Conservation (phyloP, 345 rosid genomes). For the Excoecaria cochinchinensis region DNA sequence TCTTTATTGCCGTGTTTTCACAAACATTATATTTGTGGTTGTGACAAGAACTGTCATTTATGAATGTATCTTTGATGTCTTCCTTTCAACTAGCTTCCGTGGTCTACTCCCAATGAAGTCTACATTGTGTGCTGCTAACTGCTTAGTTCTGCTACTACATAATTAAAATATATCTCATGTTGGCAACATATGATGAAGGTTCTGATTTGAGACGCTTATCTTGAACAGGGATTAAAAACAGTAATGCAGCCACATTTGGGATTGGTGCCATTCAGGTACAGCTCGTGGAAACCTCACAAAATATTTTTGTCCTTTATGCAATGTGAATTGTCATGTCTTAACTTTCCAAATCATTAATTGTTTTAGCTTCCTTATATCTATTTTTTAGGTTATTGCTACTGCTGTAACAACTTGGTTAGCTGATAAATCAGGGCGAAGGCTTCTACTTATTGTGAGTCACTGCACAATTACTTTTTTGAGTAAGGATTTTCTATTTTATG, state of each 20-base stretch:
- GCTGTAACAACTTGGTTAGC: constrained; percentile 80
- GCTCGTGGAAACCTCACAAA: constrained; percentile 8
- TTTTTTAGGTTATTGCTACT: constrained; percentile 76
- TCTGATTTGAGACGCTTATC: constrained; percentile 17
- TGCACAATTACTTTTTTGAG: constrained; percentile 8
- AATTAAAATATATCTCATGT: not conserved
- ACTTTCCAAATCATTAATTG: not conserved
- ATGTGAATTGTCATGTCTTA: not conserved
- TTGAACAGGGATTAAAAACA: constrained; percentile 68
- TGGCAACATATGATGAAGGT: not conserved
- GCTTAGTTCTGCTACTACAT: not conserved
- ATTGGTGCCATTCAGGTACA: constrained; percentile 89
- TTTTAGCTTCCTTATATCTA: not conserved
- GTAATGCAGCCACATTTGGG: constrained; percentile 79
- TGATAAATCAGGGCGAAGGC: constrained; percentile 84
- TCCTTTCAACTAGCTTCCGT: constrained; percentile 6
- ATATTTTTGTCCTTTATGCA: not conserved
- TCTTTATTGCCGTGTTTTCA: not conserved
- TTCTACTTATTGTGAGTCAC: constrained; percentile 79
- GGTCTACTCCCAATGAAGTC: not conserved
- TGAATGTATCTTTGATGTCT: not conserved
- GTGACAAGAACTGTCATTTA: not conserved
- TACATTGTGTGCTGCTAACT: not conserved
- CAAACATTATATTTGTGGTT: not conserved
- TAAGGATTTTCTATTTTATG: not conserved